phyloP scores from a whole-genome alignment of 1,139 yeast species.

The Arxiozyma telluris region DNA sequence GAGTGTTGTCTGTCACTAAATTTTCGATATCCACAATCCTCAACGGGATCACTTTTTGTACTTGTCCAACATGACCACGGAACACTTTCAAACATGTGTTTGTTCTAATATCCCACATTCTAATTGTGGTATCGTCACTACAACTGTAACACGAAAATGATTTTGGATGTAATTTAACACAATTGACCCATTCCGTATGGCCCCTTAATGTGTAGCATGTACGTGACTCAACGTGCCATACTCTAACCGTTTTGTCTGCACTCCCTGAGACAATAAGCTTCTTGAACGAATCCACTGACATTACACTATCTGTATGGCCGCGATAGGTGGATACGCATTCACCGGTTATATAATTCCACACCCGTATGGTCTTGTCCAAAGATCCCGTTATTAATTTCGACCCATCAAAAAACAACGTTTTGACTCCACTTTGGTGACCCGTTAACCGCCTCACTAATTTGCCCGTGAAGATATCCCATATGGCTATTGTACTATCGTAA shows the following conservation, averaged over 20 bases:
- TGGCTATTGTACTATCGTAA: constrained; percentile 76
- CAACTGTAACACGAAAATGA: constrained; percentile 78
- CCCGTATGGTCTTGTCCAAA: constrained; percentile 80
- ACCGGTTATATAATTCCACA: constrained; percentile 94
- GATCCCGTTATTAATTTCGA: constrained; percentile 89
- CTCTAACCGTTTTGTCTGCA: constrained; percentile 84
- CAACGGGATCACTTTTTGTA: constrained; percentile 81
- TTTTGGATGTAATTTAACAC: constrained; percentile 75
- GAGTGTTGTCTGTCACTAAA: constrained; percentile 31
- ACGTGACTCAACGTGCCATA: constrained; percentile 92
- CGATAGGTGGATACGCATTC: constrained; percentile 87
- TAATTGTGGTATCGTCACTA: constrained; percentile 81
- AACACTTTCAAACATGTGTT: constrained; percentile 73
- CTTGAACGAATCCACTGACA: constrained; percentile 59
- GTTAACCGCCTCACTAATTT: constrained; percentile 63
- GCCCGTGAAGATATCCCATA: constrained; percentile 83
- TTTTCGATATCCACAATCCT: constrained; percentile 40
- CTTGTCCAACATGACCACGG: constrained; percentile 62
- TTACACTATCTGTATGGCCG: constrained; percentile 83
- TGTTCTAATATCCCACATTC: constrained; percentile 88
- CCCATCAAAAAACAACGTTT: constrained; percentile 75
- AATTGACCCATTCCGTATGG: constrained; percentile 85
- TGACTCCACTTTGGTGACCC: constrained; percentile 82
- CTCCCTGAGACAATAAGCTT: constrained; percentile 87
- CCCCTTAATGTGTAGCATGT: constrained; percentile 90